Conservation (phyloP, 306 rosid species). For the Sechiopsis laciniata region DNA sequence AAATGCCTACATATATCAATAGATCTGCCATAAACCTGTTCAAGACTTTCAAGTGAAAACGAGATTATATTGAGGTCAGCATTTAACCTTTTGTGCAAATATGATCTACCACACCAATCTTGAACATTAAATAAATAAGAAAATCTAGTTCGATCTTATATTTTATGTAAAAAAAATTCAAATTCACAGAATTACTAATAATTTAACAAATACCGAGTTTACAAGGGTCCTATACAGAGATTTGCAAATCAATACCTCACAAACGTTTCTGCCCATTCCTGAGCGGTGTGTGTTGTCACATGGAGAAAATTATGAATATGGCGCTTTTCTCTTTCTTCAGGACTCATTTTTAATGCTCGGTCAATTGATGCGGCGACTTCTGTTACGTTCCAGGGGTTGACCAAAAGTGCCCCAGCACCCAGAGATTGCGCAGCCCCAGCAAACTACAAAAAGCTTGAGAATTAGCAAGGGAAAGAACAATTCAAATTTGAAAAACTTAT, state of each 20-base stretch:
- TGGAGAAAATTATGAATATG: slow-evolving; percentile 70
- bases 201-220: background rate
- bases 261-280: slow-evolving; percentile 97
- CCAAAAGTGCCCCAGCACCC: slow-evolving; percentile 92
- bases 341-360: slow-evolving; percentile 60
- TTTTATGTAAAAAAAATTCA: background rate
- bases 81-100: background rate
- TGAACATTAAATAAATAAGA: background rate
- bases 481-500: background rate
- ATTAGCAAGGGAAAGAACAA: slow-evolving; percentile 11
- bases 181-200: background rate
- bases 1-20: background rate
- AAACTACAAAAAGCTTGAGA: slow-evolving; percentile 50
- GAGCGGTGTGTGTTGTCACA: slow-evolving; percentile 86
- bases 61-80: background rate
- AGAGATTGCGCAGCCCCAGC: slow-evolving; percentile 99
- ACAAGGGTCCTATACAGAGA: background rate
- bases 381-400: slow-evolving; percentile 90
- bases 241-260: slow-evolving; percentile 53
- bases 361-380: slow-evolving; percentile 78
- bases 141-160: background rate
- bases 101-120: background rate
- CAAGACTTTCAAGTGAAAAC: background rate
- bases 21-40: background rate
- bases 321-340: slow-evolving; percentile 74